A percentile compares a stretch with the other conserved stretches of the same genome.
These are phyloP conservation scores for Rusavskia elegans DNA, from an alignment of 495 filamentous ascomycete species.

Conservation along the genomic window DNA sequence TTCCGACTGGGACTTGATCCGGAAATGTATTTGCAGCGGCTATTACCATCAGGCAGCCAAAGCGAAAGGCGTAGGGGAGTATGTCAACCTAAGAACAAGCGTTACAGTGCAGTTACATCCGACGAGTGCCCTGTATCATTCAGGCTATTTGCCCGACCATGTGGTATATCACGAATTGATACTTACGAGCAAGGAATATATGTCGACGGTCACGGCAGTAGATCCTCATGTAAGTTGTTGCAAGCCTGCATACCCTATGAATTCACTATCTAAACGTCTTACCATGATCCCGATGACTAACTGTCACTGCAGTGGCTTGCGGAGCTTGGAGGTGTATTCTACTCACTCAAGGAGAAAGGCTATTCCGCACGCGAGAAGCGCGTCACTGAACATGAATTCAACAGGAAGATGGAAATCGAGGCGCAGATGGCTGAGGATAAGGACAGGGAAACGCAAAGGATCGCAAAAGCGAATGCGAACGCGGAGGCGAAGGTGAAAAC, in stretches of 20 bases:
- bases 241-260: neutral
- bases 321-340: constrained; percentile 96
- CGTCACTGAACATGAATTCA: constrained; percentile 88
- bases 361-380: constrained; percentile 81
- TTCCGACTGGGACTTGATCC: constrained; percentile 89
- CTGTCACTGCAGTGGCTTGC: constrained; percentile 57
- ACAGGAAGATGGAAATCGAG: constrained; percentile 90
- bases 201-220: constrained; percentile 92
- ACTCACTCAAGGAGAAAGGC: constrained; percentile 94
- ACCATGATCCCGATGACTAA: neutral
- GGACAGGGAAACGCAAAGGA: constrained; percentile 27
- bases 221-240: constrained; percentile 58
- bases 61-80: constrained; percentile 92
- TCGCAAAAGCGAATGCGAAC: constrained; percentile 8
- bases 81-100: constrained; percentile 86
- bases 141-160: constrained; percentile 89
- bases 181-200: constrained; percentile 93
- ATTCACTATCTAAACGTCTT: neutral
- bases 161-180: constrained; percentile 98
- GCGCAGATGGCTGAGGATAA: constrained; percentile 83
- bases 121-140: constrained; percentile 79
- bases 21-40: constrained; percentile 92
- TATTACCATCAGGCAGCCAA: constrained; percentile 98
- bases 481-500: constrained; percentile 4
- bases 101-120: constrained; percentile 91